Percentiles rank a stretch among this genome's conserved stretches.
Conservation (phyloP, 495 filamentous ascomycete genomes). For the Neurospora terricola region DNA sequence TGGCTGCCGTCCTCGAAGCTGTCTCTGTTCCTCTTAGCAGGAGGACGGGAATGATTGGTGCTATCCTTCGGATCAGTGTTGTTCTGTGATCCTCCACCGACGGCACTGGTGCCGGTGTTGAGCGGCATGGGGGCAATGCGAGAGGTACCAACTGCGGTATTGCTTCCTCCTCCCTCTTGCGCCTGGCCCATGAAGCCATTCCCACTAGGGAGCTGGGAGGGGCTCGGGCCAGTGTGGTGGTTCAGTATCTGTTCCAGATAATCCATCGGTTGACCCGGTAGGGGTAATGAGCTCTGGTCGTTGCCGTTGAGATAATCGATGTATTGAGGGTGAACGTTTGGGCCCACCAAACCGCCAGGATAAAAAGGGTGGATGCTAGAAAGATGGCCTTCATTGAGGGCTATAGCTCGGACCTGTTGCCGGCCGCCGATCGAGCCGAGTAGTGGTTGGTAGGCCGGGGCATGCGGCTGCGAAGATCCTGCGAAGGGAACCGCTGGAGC, state of each 20-base stretch:
- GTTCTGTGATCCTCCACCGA: neutral
- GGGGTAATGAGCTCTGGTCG: neutral
- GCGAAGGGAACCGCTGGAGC: no score
- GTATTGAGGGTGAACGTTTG: neutral
- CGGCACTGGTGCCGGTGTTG: neutral
- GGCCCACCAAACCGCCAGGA: neutral
- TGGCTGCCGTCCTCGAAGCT: neutral
- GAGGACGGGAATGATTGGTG: neutral
- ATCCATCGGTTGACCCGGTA: neutral
- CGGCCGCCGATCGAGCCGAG: neutral
- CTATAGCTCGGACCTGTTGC: neutral
- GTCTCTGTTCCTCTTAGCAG: neutral
- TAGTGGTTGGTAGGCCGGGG: neutral
- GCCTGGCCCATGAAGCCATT: neutral
- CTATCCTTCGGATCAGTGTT: neutral
- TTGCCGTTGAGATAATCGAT: neutral
- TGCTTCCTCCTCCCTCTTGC: neutral
- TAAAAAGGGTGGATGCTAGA: neutral
- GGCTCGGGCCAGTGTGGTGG: neutral
- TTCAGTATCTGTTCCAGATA: neutral
- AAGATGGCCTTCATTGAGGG: neutral
- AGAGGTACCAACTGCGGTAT: neutral
- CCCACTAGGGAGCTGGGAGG: neutral
- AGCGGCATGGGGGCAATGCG: neutral
- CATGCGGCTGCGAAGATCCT: neutral